Percentiles rank a stretch among this genome's conserved stretches.
phyloP scores from a whole-genome alignment of 2,329 filamentous ascomycete species.

The Atkinsonella hypoxylon region DNA sequence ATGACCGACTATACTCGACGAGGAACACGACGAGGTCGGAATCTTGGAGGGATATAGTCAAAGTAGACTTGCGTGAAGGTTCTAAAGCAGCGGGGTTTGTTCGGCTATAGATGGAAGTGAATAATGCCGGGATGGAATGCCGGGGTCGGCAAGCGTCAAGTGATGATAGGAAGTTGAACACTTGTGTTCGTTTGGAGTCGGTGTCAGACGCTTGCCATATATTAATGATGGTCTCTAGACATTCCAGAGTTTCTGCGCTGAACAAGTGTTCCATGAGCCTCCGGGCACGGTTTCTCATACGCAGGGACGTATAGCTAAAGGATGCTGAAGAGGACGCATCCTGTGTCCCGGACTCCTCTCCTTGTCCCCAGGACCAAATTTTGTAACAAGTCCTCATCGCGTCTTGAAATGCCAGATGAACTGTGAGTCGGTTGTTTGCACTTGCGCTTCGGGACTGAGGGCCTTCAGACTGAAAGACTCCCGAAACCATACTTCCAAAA shows the following conservation, averaged over 20 bases:
- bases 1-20: slow-evolving; percentile 75
- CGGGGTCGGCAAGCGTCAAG: slow-evolving; percentile 84
- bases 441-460: slow-evolving; percentile 68
- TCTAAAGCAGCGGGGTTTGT: slow-evolving; percentile 77
- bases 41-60: slow-evolving; percentile 76
- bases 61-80: slow-evolving; percentile 66
- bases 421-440: slow-evolving; percentile 88
- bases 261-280: slow-evolving; percentile 88
- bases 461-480: slow-evolving; percentile 71
- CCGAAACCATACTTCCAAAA: slow-evolving; percentile 89
- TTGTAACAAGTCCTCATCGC: slow-evolving; percentile 82
- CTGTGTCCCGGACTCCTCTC: slow-evolving; percentile 42
- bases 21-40: slow-evolving; percentile 78
- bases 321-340: slow-evolving; percentile 64
- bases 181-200: slow-evolving; percentile 42
- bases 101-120: slow-evolving; percentile 91
- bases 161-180: slow-evolving; percentile 80
- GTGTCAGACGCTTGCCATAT: slow-evolving; percentile 55
- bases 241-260: slow-evolving; percentile 82
- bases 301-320: slow-evolving; percentile 79
- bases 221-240: slow-evolving; percentile 79
- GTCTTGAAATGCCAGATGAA: slow-evolving; percentile 93
- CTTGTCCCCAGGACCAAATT: slow-evolving; percentile 89
- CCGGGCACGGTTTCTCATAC: slow-evolving; percentile 80
- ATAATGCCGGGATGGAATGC: slow-evolving; percentile 83